These are phyloP conservation scores for Xerocomellus intermedius DNA, from an alignment of 768 basidiomycete genomes.

Conservation along the genomic window DNA sequence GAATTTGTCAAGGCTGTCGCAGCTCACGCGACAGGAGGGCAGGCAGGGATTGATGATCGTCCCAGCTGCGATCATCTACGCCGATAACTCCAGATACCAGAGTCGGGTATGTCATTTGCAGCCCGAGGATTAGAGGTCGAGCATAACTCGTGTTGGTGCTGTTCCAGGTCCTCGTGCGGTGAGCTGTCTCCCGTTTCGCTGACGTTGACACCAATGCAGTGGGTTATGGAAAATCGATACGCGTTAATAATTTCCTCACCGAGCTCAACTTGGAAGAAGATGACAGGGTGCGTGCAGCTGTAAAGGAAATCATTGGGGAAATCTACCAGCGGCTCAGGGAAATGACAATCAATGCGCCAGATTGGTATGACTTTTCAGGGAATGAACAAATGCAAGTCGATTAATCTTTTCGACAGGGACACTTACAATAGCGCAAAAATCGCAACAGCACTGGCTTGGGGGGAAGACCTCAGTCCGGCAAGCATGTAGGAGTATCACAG, in stretches of 20 bases:
- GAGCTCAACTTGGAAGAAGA: constrained; percentile 20
- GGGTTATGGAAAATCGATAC: constrained; percentile 4
- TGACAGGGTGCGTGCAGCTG: constrained; percentile 45
- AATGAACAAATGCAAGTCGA: constrained; percentile 1
- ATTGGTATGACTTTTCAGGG: constrained; percentile 49
- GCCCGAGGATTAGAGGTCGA: background rate
- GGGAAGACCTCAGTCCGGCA: constrained; percentile 43
- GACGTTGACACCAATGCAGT: background rate
- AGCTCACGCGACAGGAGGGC: constrained; percentile 16
- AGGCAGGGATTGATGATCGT: constrained; percentile 45
- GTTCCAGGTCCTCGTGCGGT: constrained; percentile 8
- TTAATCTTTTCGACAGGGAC: constrained; percentile 44
- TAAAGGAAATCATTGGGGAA: constrained; percentile 53
- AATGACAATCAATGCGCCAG: constrained; percentile 63
- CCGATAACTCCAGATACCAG: constrained; percentile 63
- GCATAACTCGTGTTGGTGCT: background rate
- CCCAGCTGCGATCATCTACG: constrained; percentile 69
- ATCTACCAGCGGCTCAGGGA: constrained; percentile 48
- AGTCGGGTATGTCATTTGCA: constrained; percentile 44
- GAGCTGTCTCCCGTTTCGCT: background rate
- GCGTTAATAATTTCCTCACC: constrained; percentile 2
- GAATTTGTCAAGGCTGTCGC: constrained; percentile 55
- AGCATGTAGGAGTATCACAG: constrained; percentile 57
- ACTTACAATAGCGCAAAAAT: constrained; percentile 56
- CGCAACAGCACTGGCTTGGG: constrained; percentile 55